These are phyloP conservation scores for Trichophyton mentagrophytes DNA, from an alignment of 2,329 filamentous ascomycete genomes.

Conservation along the genomic window DNA sequence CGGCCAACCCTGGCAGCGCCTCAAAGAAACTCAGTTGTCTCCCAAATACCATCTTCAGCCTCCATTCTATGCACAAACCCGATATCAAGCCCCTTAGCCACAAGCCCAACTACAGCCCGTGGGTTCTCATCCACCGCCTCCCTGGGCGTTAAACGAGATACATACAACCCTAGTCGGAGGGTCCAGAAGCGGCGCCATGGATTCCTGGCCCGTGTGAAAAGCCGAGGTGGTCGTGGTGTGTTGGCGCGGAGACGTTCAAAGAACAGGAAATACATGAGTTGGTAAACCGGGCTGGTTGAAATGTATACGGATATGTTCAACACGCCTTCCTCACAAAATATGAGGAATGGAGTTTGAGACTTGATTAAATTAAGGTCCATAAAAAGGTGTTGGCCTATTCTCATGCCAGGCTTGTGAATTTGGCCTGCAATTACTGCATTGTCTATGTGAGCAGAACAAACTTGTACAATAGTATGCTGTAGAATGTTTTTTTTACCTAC, in stretches of 20 bases:
- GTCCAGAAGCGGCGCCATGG: constrained; percentile 51
- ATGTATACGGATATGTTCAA: neutral
- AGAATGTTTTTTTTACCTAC: neutral
- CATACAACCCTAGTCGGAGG: constrained; percentile 46
- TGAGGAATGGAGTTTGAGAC: neutral
- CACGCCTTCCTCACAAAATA: neutral
- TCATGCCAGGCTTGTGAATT: neutral
- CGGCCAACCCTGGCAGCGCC: constrained; percentile 21
- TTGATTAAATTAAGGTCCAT: neutral
- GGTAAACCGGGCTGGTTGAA: neutral
- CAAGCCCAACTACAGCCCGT: constrained; percentile 24
- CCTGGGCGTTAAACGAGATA: constrained; percentile 37
- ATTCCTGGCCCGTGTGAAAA: constrained; percentile 42
- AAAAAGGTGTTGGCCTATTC: neutral
- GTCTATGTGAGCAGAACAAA: neutral
- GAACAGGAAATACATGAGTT: constrained; percentile 32
- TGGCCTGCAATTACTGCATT: neutral
- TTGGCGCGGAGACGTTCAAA: constrained; percentile 43
- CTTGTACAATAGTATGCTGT: neutral
- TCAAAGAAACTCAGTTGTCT: constrained; percentile 22
- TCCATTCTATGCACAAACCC: neutral
- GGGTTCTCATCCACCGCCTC: constrained; percentile 34
- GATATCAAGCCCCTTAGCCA: constrained; percentile 16
- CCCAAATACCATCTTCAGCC: constrained; percentile 23
- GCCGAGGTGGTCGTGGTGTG: constrained; percentile 41